Evolutionary conservation across 1,284 basidiomycete species (phyloP), one percentile per base, ranked within the genome.

Genomic region (Rhodotorula sp.): DNA sequence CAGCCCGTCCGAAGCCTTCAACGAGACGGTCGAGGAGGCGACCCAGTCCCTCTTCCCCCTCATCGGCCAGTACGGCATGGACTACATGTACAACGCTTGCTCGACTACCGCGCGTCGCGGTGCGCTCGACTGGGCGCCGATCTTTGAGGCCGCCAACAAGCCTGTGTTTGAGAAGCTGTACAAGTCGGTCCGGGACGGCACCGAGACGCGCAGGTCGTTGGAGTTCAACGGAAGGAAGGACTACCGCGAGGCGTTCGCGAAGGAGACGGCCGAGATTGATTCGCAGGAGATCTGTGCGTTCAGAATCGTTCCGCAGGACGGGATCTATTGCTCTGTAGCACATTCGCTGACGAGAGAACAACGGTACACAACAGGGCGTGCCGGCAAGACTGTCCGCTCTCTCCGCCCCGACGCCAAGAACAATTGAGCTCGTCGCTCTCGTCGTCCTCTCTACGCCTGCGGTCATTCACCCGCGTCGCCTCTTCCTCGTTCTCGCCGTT

Each of bases 1-100:
- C 87, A 85, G 88, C 24, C 96, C 95, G 69, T 97, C 94, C 55
- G 95, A 99, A 83, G 95, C 93, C 70, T 98, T 99, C 88, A 99
- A 99, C 84, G 95, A 99, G 86, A 99, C 96, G 73, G 94, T 97
- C 71, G 95, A 99, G 83, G 95, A 99, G 85, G 96, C 96, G 26
- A 97, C 96, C 61, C 94, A 98, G 82, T 97, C 94, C 65, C 88
- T 99, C 76, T 98, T 93, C 86, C 95, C 96, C 70, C 84, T 99
- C 80, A 93, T 99, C 78, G 95, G 94, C 78, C 87, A 71, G 59
- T 70, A 68, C 73, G 91, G 90, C 75, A 97, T 97, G 96, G 95
- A 99, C 85, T 97, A 98, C 88, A 98, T 98, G 95, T 98, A 78
- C 77, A 79, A 70, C 59, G 71, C 75, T 30, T 99, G 96, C 86